Base-by-base conservation (phyloP, 805 yeast genomes). In the Ogataea paraovalis region DNA sequence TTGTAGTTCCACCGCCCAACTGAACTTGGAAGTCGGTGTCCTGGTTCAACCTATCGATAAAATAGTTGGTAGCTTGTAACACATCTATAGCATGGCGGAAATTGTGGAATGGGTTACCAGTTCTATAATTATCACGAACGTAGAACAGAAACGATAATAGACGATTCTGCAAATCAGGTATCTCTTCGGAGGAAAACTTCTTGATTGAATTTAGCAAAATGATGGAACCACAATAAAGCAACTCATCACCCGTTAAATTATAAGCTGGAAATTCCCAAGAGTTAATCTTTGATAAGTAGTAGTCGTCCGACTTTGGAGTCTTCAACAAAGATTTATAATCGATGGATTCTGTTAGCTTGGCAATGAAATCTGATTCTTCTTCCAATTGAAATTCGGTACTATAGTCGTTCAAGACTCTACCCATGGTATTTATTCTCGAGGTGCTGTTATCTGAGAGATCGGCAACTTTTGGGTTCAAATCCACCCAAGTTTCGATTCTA, bases 1-100 rank as follows among this genome's bases (percentile, higher is more conserved):
- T 67, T 2, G 75, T 72, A 55, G 84, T 84, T 16, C 45, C 13
- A 13, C 44, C 25, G 9, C 46, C 20, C 28, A 61, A 54, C 30
- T 44, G 40, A 37, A 55, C 36, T 32, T 38, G 20, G 43, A 41
- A 54, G 12, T 49, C 39, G 8, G 46, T 20, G 37, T 52, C 48
- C 6, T 46, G 34, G 7, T 32, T 19, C 6, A 64, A 32, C 20
- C 39, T 30, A 3, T 38, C 33, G 12, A 84, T 69, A 49, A 83
- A 80, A 62, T 75, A 83, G 69, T 85, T 83, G 28, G 92, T 81
- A 2, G 96, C 96, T 68, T 94, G 99, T 60, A 91, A 69, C 8
- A 94, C 99, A 68, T 94, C 99, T 16, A 89, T 86, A 0, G 96
- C 97, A 67, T 94, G 99, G 56, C 96, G 78, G 62, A 91, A 94